Base-by-base conservation (phyloP, 768 basidiomycete genomes). In the Antrodiella citrinella region DNA sequence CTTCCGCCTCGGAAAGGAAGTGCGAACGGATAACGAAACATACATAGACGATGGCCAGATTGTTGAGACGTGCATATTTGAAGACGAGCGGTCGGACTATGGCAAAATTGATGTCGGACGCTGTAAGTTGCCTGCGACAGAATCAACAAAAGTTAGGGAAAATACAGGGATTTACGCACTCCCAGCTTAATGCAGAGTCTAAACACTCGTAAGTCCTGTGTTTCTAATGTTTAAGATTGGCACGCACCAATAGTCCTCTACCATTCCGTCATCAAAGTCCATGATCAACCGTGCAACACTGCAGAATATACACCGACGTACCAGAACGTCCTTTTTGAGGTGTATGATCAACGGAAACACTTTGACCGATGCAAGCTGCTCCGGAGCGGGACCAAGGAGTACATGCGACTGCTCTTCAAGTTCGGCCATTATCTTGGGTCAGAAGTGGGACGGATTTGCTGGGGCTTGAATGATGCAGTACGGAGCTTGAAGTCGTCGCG, bases 321-420 rank as follows among this genome's bases (percentile, higher is more conserved):
- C 88, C 12, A 71, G 73, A 19, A 84, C 74, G 65, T 91, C 86
- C 50, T 70, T 77, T 62, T 82, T 85, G 41, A 91, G 60, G 52
- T 78, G 74, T 19, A 81, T 81, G 54, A 91, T 86, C 21, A 90
- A 72, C n/a, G 88, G 88, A 63, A 86, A 91, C 26, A 91, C 88
- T 57, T 78, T 81, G 58, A 87, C 72, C 2, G 80, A 70, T 4
- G 78, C 77, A 7, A 87, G 63, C 53, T 71, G 67, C 45, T 81
- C 83, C 42, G 73, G 70, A 1, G 78, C 73, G 4, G 83, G 81
- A 12, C 78, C 77, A 9, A 81, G 65, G n/a, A 59, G 77, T 2
- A 45, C 5, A 3, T 46, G 24, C 2, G 60, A 51, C 48, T 59
- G 54, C 47, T 62, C 59, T 47, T 62, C 63, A n/a, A n/a, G n/a